These are phyloP conservation scores for Sabuloglossum arenarium DNA, from an alignment of 495 filamentous ascomycete species.

Conservation along the genomic window DNA sequence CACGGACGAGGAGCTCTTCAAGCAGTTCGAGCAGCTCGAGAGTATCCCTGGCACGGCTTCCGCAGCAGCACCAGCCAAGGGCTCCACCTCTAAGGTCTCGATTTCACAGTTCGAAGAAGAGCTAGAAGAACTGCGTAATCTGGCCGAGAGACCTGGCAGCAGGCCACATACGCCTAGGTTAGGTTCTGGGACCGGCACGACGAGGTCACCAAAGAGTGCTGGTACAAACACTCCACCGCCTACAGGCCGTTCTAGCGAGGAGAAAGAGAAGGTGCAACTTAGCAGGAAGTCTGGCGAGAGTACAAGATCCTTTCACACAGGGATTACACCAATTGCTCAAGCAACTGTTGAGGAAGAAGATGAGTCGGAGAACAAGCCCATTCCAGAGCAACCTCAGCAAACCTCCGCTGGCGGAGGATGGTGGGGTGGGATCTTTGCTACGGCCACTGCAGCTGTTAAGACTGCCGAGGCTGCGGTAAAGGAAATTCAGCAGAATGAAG, in stretches of 20 bases:
- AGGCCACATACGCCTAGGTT: conserved; percentile 70
- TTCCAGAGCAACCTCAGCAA: conserved; percentile 11
- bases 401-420: conserved; percentile 42
- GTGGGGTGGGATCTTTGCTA: conserved; percentile 75
- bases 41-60: conserved; percentile 21
- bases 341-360: conserved; percentile 1
- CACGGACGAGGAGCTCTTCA: conserved; percentile 53
- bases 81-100: conserved; percentile 24
- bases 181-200: conserved; percentile 32
- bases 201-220: conserved; percentile 35
- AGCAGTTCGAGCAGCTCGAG: conserved; percentile 56
- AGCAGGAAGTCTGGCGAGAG: conserved; percentile 58
- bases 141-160: conserved; percentile 43
- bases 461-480: conserved; percentile 85
- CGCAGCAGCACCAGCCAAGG: conserved; percentile 18
- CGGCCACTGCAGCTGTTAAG: conserved; percentile 65
- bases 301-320: conserved; percentile 39
- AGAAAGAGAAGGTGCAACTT: conserved; percentile 15
- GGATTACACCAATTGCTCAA: conserved; percentile 16
- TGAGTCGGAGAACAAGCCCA: conserved; percentile 5
- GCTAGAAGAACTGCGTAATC: conserved; percentile 64
- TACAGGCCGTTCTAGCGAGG: conserved; percentile 33
- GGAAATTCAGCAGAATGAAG: conserved; percentile 88
- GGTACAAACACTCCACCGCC: conserved; percentile 34
- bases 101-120: conserved; percentile 36